Conservation (phyloP, 352 stramenopile species). For the Phytopythium kandeliae region DNA sequence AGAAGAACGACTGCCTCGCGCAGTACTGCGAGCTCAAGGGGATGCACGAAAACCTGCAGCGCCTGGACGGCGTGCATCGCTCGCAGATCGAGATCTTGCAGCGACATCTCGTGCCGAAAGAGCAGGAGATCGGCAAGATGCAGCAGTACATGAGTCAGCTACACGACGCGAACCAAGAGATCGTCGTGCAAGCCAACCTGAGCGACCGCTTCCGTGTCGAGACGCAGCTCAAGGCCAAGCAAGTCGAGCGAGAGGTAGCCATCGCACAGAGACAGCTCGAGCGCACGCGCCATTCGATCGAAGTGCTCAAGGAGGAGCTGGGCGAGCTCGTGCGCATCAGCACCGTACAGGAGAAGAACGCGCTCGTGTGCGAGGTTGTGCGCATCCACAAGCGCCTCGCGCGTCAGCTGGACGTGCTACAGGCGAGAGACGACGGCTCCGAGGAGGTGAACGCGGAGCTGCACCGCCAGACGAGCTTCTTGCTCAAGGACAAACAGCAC, state of each 20-base stretch:
- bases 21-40: constrained; percentile 34
- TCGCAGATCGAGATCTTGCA: constrained; percentile 72
- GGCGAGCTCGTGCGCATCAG: constrained; percentile 53
- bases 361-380: constrained; percentile 51
- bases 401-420: constrained; percentile 41
- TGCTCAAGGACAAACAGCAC: constrained; percentile 73
- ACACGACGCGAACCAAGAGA: constrained; percentile 59
- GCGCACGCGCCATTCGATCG: constrained; percentile 42
- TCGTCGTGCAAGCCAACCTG: constrained; percentile 62
- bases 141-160: constrained; percentile 51
- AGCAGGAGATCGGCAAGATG: constrained; percentile 57
- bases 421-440: constrained; percentile 37
- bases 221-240: constrained; percentile 29
- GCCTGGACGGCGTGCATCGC: constrained; percentile 61
- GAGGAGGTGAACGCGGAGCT: constrained; percentile 66
- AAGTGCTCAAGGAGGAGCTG: constrained; percentile 60
- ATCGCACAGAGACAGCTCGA: constrained; percentile 31
- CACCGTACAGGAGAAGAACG: constrained; percentile 55
- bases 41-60: constrained; percentile 45
- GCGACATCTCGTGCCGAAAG: constrained; percentile 63
- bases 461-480: constrained; percentile 66
- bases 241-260: constrained; percentile 34
- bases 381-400: constrained; percentile 61
- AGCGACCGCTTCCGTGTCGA: constrained; percentile 56
- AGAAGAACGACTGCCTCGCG: constrained; percentile 32